phyloP scores from a whole-genome alignment of 768 basidiomycete species.

The Nidula microcarpa region DNA sequence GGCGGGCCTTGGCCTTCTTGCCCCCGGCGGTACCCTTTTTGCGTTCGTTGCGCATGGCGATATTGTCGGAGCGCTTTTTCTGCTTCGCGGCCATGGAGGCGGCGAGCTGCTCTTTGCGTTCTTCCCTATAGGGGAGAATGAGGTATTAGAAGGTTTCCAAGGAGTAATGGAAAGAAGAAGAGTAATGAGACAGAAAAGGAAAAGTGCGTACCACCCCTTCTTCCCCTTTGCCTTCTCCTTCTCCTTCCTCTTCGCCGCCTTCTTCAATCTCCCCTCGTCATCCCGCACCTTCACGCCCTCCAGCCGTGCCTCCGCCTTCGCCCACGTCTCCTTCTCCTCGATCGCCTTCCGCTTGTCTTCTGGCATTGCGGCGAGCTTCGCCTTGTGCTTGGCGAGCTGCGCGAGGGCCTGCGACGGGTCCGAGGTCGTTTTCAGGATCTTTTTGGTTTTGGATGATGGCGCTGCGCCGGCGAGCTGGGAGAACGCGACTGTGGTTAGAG shows the following conservation, averaged over 20 bases:
- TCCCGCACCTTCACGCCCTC: constrained; percentile 92
- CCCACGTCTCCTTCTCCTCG: constrained; percentile 85
- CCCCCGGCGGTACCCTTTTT: constrained; percentile 58
- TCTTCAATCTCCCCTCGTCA: constrained; percentile 81
- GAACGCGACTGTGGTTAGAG: constrained; percentile 68
- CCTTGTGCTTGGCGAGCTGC: constrained; percentile 74
- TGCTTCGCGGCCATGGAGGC: constrained; percentile 79
- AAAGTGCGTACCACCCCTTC: constrained; percentile 70
- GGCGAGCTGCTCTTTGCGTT: constrained; percentile 76
- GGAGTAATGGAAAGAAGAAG: background rate
- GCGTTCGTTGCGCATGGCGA: constrained; percentile 80
- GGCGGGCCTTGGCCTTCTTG: constrained; percentile 62
- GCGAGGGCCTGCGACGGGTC: constrained; percentile 85
- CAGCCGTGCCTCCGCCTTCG: constrained; percentile 82
- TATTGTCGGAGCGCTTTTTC: constrained; percentile 90
- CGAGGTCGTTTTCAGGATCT: constrained; percentile 60
- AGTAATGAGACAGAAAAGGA: background rate
- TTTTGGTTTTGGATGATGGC: constrained; percentile 45
- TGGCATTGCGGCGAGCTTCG: constrained; percentile 70
- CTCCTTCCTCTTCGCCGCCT: constrained; percentile 90
- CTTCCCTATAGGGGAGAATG: constrained; percentile 52
- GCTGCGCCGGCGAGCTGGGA: constrained; percentile 51
- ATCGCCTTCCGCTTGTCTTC: constrained; percentile 80
- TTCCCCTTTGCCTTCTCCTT: constrained; percentile 85
- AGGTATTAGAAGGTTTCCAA: too few relatives aligned